A percentile compares a stretch with the other conserved stretches of the same genome.
These are phyloP conservation scores for Pestalotiopsis sp. DNA, from an alignment of 2,329 filamentous ascomycete species.

Conservation along the genomic window DNA sequence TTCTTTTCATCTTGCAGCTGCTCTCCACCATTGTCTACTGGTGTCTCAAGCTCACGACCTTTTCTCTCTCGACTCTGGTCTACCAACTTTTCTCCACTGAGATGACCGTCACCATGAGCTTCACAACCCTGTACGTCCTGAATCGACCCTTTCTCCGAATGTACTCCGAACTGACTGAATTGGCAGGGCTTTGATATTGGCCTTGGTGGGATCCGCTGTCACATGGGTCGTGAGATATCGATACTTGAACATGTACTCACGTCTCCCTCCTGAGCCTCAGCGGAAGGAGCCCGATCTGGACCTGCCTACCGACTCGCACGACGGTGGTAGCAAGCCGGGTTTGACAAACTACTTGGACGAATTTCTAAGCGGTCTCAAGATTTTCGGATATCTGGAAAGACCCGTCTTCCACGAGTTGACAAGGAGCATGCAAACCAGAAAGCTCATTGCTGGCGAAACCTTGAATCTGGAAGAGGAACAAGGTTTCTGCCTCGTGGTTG, in stretches of 20 bases:
- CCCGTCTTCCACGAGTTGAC: slow-evolving; percentile 98
- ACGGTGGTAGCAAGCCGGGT: slow-evolving; percentile 85
- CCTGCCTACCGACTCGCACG: slow-evolving; percentile 89
- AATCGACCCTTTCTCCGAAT: slow-evolving; percentile 1
- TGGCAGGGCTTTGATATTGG: slow-evolving; percentile 70
- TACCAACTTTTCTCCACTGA: slow-evolving; percentile 64
- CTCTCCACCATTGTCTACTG: slow-evolving; percentile 69
- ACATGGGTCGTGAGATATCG: slow-evolving; percentile 96
- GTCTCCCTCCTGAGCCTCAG: slow-evolving; percentile 89
- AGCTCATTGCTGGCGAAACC: slow-evolving; percentile 94
- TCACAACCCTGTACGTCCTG: slow-evolving; percentile 78
- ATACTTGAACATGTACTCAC: slow-evolving; percentile 95
- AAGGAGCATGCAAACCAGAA: slow-evolving; percentile 95
- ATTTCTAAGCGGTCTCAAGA: slow-evolving; percentile 97
- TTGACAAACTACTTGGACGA: slow-evolving; percentile 97
- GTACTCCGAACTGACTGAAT: background rate
- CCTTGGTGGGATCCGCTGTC: slow-evolving; percentile 76
- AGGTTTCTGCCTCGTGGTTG: slow-evolving; percentile 95
- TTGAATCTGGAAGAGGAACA: slow-evolving; percentile 96
- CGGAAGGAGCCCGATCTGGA: slow-evolving; percentile 95
- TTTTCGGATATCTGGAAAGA: slow-evolving; percentile 94
- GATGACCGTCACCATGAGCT: slow-evolving; percentile 97
- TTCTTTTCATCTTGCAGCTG: slow-evolving; percentile 56
- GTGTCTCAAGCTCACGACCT: slow-evolving; percentile 80
- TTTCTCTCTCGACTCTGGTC: slow-evolving; percentile 84